Evolutionary conservation across 2,329 filamentous ascomycete species (phyloP), one percentile per base, ranked within the genome.

Genomic region (Calonectria hawksworthii): DNA sequence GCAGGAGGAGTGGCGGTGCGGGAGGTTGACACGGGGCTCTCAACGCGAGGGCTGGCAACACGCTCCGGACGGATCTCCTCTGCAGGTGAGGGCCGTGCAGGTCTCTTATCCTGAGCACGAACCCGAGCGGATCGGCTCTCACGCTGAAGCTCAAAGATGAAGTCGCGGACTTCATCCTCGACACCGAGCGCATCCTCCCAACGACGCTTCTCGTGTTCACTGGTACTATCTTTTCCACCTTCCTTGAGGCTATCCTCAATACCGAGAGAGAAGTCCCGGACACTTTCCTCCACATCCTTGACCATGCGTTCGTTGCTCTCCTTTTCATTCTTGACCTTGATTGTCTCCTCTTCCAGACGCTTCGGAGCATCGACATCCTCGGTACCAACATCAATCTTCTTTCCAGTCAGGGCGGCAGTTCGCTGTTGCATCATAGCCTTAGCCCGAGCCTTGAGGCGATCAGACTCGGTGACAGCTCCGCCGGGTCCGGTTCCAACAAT

Each of bases 351-450:
- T 84, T 99, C 97, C 21, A 99, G 86, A 41, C 97, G 92, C 86
- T 95, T 94, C 61, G 96, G 93, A 4, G 95, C 95, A 77, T 94
- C 95, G 32, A 91, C 90, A 76, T 96, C 94, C 77, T 98, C 95
- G 74, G 93, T 91, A 59, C 87, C 88, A 2, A 88, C 85, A 47
- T 95, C 92, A 61, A 93, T 87, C 83, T 96, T 96, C 85, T 94
- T 95, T 72, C 97, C 97, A 28, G 96, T 95, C 76, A 99, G 87
- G 23, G 97, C 96, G 71, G 97, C 97, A 79, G 97, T 96, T 74
- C 97, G 94, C 82, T 98, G 96, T 86, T 99, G 96, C 97, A 99
- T 99, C 93, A 98, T 98, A 50, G 96, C 96, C 86, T 96, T 98
- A 38, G 97, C 96, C 79, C 96, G 93, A 44, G 97, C 97, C 88